Conservation (phyloP, 371 early-diverging fungal genomes). For the Mortierella sp. region DNA sequence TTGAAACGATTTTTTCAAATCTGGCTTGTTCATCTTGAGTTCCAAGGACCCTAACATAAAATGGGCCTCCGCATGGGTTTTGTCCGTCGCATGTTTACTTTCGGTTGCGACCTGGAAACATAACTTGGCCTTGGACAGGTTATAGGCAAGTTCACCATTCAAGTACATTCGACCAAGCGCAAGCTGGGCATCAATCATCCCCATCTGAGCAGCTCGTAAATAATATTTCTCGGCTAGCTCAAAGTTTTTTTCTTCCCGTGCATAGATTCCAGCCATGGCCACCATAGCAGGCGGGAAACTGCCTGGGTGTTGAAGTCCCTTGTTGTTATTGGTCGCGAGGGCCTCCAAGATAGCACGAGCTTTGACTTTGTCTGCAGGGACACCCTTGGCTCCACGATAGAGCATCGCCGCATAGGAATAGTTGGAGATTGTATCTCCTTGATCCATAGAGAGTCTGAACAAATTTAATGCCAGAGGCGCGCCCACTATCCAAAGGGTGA, state of each 20-base stretch:
- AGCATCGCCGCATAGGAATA: constrained; percentile 40
- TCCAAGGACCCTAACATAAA: constrained; percentile 39
- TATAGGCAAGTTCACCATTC: constrained; percentile 33
- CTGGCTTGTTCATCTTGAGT: constrained; percentile 13
- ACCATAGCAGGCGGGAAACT: constrained; percentile 25
- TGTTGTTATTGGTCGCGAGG: constrained; percentile 14
- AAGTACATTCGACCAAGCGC: constrained; percentile 46
- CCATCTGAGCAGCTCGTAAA: constrained; percentile 19
- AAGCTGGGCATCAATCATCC: constrained; percentile 27
- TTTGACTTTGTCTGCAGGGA: constrained; percentile 28
- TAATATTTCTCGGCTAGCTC: constrained; percentile 35
- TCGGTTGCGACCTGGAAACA: constrained; percentile 28
- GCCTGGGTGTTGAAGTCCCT: background rate
- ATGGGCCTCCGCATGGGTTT: constrained; percentile 29
- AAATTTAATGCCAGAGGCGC: constrained; percentile 30
- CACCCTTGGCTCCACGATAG: constrained; percentile 42
- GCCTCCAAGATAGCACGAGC: constrained; percentile 31
- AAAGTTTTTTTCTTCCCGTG: constrained; percentile 41
- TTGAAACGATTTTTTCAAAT: constrained; percentile 20
- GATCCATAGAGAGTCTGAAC: constrained; percentile 24
- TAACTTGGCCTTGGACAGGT: constrained; percentile 22
- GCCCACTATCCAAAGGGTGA: too few relatives aligned
- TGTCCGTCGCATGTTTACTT: background rate
- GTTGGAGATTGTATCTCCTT: constrained; percentile 23
- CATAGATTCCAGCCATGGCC: constrained; percentile 36